Base-by-base conservation (phyloP, 2,329 filamentous ascomycete species). In the Aspergillus pseudonomiae region DNA sequence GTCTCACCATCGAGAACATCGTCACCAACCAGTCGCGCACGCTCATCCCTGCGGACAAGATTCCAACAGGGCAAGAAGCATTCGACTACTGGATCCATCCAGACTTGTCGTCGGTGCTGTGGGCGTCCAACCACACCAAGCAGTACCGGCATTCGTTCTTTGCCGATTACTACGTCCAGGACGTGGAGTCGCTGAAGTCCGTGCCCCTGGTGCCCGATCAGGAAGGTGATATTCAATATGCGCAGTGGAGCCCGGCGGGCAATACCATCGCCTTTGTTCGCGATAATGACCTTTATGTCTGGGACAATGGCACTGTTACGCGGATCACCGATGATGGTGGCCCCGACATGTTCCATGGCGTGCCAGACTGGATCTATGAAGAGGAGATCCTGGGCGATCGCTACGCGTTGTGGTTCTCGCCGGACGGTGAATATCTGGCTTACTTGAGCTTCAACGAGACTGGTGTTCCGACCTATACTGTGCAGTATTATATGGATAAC, bases 321-420 rank as follows among this genome's bases (percentile, higher is more conserved):
- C 86, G 86, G 56, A 90, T 97, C 70, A 97, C 94, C 4, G 85
- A 83, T 52, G 93, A 97, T 72, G 94, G 94, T 21, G 92, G 94
- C 0, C 83, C 87, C 0, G 89, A 97, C 71, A 88, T 93, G 67
- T 91, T 97, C 79, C 96, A 97, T 71, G 94, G 94, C 21, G 88
- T 97, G 39, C 94, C 94, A 0, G 94, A 98, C 77, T 98, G 94
- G 94, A 94, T 97, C 0, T 96, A 95, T 72, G 91, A 94, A 73
- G 87, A 89, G 71, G 92, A 95, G 77, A 91, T 94, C 6, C 91
- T 97, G 62, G 78, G 82, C 14, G 89, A 86, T 4, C 89, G 90
- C 67, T 91, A 85, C 66, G 93, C 92, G 3, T 92, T 93, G 0
- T 97, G 94, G 94, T 97, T 93, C 91, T 94, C 92, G 34, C 86